These are phyloP conservation scores for Puccinia novopanici DNA, from an alignment of 1,284 basidiomycete genomes.

Conservation along the genomic window DNA sequence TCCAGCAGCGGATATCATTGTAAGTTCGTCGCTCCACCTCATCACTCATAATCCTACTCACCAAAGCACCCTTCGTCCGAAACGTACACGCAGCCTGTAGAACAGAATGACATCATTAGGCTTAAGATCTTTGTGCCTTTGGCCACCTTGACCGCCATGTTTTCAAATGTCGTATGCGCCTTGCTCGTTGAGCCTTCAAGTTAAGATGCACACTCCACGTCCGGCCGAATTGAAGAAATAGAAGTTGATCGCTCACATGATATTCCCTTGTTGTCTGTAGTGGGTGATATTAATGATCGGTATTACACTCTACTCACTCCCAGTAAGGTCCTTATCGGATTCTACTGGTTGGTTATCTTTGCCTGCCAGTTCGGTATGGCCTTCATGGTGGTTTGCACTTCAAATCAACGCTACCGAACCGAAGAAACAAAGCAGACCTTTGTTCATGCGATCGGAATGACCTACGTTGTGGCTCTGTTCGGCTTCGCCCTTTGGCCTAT, in stretches of 20 bases:
- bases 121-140: conserved; percentile 50
- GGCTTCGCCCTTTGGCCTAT: conserved; percentile 50
- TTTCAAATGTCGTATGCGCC: conserved; percentile 43
- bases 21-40: not conserved
- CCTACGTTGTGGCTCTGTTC: conserved; percentile 44
- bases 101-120: conserved; percentile 48
- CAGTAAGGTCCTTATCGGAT: conserved; percentile 33
- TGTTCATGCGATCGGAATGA: conserved; percentile 46
- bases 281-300: conserved; percentile 48
- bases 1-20: conserved; percentile 43
- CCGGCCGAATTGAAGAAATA: not conserved
- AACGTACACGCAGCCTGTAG: conserved; percentile 25
- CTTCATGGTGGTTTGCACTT: conserved; percentile 47
- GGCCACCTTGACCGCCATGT: conserved; percentile 45
- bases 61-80: not conserved
- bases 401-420: conserved; percentile 48
- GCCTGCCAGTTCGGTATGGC: conserved; percentile 39
- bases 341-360: conserved; percentile 47
- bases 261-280: not conserved
- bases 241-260: not conserved
- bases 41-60: not conserved
- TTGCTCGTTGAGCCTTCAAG: conserved; percentile 48
- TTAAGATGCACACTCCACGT: not conserved
- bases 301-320: conserved; percentile 50
- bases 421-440: conserved; percentile 50